These are phyloP conservation scores for Umbilicus rupestris DNA, from an alignment of 164 flowering plant species.

Conservation along the genomic window DNA sequence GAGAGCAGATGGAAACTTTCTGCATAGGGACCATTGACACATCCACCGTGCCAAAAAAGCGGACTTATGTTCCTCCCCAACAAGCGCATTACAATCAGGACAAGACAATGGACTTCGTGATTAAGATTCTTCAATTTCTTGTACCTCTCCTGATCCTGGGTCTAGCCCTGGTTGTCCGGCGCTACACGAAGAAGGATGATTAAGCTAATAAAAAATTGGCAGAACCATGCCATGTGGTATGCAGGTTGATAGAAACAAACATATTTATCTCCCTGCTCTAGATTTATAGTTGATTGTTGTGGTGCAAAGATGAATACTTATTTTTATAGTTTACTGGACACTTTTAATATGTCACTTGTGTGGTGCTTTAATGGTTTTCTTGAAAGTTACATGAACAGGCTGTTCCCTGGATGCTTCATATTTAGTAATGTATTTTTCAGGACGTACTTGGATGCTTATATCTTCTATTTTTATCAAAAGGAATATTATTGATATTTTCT, in stretches of 20 bases:
- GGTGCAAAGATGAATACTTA: background rate
- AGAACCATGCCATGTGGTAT: background rate
- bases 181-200: constrained; percentile 53
- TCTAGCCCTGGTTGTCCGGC: constrained; percentile 62
- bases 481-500: too few relatives aligned
- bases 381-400: background rate
- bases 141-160: constrained; percentile 79
- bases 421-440: too few relatives aligned
- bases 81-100: constrained; percentile 37
- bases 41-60: constrained; percentile 50
- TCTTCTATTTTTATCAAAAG: too few relatives aligned
- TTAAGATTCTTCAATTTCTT: constrained; percentile 71
- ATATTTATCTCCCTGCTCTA: background rate
- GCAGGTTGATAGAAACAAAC: background rate
- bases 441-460: too few relatives aligned
- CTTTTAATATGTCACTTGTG: background rate
- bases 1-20: constrained; percentile 68
- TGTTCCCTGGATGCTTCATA: background rate
- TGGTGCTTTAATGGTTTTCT: background rate
- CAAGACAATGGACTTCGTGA: constrained; percentile 50
- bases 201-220: constrained; percentile 2
- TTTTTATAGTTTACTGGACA: background rate
- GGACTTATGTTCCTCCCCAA: constrained; percentile 31
- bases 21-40: constrained; percentile 69
- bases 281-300: background rate